Evolutionary conservation across 2,329 filamentous ascomycete species (phyloP), one percentile per base, ranked within the genome.

Genomic region (Macrophomina phaseolina): DNA sequence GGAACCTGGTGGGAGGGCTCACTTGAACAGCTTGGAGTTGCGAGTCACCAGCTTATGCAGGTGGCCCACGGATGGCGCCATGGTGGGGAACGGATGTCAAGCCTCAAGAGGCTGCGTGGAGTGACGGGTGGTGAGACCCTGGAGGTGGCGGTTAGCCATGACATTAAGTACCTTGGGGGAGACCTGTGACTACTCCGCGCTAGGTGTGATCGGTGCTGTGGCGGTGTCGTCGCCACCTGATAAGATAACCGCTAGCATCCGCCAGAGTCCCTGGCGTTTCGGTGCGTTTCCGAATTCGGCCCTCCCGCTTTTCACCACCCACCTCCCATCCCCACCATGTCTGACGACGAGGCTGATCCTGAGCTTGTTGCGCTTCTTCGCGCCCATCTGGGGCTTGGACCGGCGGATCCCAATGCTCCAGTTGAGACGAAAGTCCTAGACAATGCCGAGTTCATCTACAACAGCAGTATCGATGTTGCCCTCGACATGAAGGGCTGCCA

Each of bases 401-500:
- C 83, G 23, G 78, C 81, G 32, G 74, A 87, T 64, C 78, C 85
- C 55, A 80, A 86, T 23, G 85, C 77, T 5, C 80, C 89, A 28
- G 86, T 91, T 23, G 91, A 94, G 72, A 97, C 92, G 5, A 91
- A 90, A 61, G 93, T 98, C 48, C 86, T 98, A 4, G 84, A 92
- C 70, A 87, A 89, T 69, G 94, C 94, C 52, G 89, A 97, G 79
- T 92, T 90, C 80, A 90, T 98, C 74, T 97, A 91, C 80, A 89
- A 97, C 81, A 95, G 97, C 79, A 88, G 92, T 69, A 93, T 97
- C 76, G 95, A 99, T 76, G 93, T 99, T 40, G 92, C 93, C 11
- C 83, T 99, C 51, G 91, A 94, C 74, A 93, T 94, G 84, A 85
- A 87, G 66, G 89, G 91, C 60, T 94, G 91, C 64, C 96, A 95